Percentiles rank a stretch among this genome's conserved stretches.
These are phyloP conservation scores for Stylonectria norvegica DNA, from an alignment of 2,329 filamentous ascomycete genomes.

Conservation along the genomic window DNA sequence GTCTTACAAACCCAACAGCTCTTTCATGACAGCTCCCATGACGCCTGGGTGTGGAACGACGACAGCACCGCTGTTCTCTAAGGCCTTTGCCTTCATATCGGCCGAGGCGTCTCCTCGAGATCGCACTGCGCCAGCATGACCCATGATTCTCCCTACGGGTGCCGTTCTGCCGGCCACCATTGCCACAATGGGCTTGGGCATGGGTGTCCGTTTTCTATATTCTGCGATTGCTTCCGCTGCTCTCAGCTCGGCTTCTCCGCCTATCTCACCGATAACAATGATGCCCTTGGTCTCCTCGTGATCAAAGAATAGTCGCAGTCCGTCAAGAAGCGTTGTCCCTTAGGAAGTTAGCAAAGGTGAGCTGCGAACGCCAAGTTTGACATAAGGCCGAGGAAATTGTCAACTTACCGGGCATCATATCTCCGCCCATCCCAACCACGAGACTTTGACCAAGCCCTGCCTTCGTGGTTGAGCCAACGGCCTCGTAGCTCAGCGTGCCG, in stretches of 20 bases:
- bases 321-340: conserved; percentile 68
- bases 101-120: conserved; percentile 31
- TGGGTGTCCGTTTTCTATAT: conserved; percentile 53
- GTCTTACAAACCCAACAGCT: too few relatives aligned
- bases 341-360: not conserved
- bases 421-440: conserved; percentile 74
- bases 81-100: conserved; percentile 30
- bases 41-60: conserved; percentile 38
- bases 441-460: conserved; percentile 75
- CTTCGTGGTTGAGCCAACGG: conserved; percentile 69
- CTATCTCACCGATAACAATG: conserved; percentile 69
- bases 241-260: conserved; percentile 65
- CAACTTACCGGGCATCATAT: conserved; percentile 65
- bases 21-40: conserved; percentile 35
- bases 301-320: conserved; percentile 62
- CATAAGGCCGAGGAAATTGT: too few relatives aligned
- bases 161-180: conserved; percentile 64
- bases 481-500: conserved; percentile 76
- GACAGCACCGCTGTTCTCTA: conserved; percentile 35
- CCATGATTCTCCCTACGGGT: conserved; percentile 61
- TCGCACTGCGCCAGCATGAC: conserved; percentile 65
- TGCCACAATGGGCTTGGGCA: conserved; percentile 63
- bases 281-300: conserved; percentile 69
- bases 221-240: conserved; percentile 68
- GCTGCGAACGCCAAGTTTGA: not conserved